Evolutionary conservation across 1,284 basidiomycete genomes (phyloP).

Genomic region (Pascua sp.): DNA sequence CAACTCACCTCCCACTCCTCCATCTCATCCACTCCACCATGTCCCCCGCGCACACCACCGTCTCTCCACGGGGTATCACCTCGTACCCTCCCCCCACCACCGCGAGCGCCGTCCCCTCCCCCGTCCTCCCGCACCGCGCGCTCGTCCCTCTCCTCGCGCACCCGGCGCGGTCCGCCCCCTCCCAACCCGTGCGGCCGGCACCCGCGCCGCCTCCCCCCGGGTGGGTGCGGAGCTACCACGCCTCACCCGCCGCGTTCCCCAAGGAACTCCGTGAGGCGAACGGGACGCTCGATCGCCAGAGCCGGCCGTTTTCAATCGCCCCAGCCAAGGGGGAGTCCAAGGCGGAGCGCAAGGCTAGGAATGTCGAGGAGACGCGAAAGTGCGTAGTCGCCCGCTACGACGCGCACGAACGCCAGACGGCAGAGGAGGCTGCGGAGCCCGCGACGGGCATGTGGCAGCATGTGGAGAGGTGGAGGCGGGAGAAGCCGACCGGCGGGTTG

Average conservation of each 20-base stretch:
- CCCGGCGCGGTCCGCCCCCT: background rate
- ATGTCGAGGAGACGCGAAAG: slow-evolving; percentile 10
- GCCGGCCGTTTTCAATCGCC: slow-evolving; percentile 16
- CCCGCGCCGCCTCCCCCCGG: slow-evolving; percentile 13
- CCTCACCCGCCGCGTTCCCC: slow-evolving; percentile 8
- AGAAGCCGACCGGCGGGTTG: slow-evolving; percentile 47
- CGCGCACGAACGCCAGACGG: slow-evolving; percentile 7
- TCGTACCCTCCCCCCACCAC: slow-evolving; percentile 2
- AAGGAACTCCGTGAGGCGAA: background rate
- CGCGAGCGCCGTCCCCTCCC: background rate
- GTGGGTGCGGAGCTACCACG: slow-evolving; percentile 6
- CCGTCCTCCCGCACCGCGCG: slow-evolving; percentile 7
- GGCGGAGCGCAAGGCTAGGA: slow-evolving; percentile 27
- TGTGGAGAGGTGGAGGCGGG: slow-evolving; percentile 21
- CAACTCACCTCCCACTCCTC: too few relatives aligned
- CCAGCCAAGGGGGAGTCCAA: slow-evolving; percentile 29
- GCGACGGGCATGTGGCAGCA: slow-evolving; percentile 43
- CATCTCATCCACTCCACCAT: too few relatives aligned
- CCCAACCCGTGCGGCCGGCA: slow-evolving; percentile 7
- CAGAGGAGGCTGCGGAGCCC: slow-evolving; percentile 17
- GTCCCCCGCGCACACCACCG: too few relatives aligned
- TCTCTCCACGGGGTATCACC: too few relatives aligned
- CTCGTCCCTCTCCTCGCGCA: background rate
- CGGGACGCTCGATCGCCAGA: slow-evolving; percentile 18
- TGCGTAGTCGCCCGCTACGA: slow-evolving; percentile 3